Evolutionary conservation across 2,329 filamentous ascomycete genomes (phyloP).

Genomic region (Colletotrichum costaricense): DNA sequence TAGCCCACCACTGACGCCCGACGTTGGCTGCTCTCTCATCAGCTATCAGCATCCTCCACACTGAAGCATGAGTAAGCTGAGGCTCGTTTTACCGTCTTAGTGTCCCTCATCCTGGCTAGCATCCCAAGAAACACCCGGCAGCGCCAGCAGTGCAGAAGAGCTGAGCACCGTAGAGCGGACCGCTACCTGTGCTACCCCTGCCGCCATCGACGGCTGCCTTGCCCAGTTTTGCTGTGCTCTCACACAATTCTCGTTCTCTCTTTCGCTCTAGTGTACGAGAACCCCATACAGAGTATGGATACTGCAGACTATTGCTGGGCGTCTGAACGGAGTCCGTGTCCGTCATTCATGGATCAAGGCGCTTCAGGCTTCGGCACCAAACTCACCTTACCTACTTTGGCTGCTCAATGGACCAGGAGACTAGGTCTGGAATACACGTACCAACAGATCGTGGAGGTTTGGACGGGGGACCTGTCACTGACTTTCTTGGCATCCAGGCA

Average conservation of each 20-base stretch:
- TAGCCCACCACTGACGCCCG: not conserved
- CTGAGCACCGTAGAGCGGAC: not conserved
- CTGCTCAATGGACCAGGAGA: too few species aligned
- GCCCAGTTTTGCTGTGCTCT: not conserved
- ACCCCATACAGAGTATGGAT: too few species aligned
- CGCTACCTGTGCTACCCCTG: not conserved
- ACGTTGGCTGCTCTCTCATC: slow-evolving; percentile 10
- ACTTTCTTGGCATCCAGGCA: not conserved
- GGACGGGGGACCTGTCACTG: not conserved
- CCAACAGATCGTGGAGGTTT: not conserved
- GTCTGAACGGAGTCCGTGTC: not conserved
- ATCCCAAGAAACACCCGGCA: not conserved
- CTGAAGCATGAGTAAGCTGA: slow-evolving; percentile 23
- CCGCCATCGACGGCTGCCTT: not conserved
- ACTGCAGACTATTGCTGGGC: too few species aligned
- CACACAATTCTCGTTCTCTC: too few species aligned
- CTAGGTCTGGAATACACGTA: not conserved
- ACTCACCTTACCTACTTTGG: not conserved
- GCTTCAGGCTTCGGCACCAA: not conserved
- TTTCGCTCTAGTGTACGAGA: not conserved
- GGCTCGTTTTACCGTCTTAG: not conserved
- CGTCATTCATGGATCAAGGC: not conserved
- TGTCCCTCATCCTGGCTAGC: not conserved
- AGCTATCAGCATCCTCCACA: not conserved
- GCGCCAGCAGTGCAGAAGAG: too few species aligned